Evolutionary conservation across 2,329 filamentous ascomycete species (phyloP).

Genomic region (Rachicladosporium sp.): DNA sequence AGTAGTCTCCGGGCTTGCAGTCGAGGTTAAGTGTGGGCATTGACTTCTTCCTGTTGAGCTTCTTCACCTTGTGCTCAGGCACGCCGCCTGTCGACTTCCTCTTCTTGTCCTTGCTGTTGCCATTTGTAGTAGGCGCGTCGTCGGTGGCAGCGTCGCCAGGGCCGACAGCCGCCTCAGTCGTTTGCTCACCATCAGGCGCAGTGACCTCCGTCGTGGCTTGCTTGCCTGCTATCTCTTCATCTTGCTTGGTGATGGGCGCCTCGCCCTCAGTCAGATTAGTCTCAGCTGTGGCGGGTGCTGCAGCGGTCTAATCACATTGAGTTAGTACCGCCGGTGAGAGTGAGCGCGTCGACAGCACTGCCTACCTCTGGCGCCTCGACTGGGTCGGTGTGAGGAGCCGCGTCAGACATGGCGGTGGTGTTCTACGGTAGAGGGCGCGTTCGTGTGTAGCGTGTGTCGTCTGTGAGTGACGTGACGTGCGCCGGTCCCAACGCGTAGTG

Average conservation of each 20-base stretch:
- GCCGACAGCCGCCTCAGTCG: conserved; percentile 12
- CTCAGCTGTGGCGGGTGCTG: conserved; percentile 9
- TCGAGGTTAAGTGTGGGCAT: conserved; percentile 55
- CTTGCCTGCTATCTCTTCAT: conserved; percentile 16
- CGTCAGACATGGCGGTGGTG: conserved; percentile 20
- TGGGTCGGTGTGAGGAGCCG: conserved; percentile 14
- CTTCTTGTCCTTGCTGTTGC: conserved; percentile 22
- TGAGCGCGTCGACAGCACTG: conserved; percentile 5
- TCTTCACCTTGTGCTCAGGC: conserved; percentile 60
- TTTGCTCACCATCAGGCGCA: conserved; percentile 13
- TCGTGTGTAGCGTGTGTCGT: too few relatives aligned
- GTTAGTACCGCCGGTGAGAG: neutral
- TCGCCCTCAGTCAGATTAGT: conserved; percentile 15
- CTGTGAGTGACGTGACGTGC: conserved; percentile 3
- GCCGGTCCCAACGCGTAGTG: conserved; percentile 4
- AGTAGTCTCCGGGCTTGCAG: conserved; percentile 82
- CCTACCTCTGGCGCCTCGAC: conserved; percentile 19
- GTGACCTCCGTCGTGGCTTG: conserved; percentile 16
- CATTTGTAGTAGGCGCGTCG: conserved; percentile 14
- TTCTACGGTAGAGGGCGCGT: neutral
- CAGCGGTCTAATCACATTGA: conserved; percentile 2
- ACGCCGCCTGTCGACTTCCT: conserved; percentile 51
- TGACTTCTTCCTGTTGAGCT: conserved; percentile 75
- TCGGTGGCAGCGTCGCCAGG: conserved; percentile 10
- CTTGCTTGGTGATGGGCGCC: conserved; percentile 13